Base-by-base conservation (phyloP, 2,329 filamentous ascomycete genomes). In the Cordyceps javanica region DNA sequence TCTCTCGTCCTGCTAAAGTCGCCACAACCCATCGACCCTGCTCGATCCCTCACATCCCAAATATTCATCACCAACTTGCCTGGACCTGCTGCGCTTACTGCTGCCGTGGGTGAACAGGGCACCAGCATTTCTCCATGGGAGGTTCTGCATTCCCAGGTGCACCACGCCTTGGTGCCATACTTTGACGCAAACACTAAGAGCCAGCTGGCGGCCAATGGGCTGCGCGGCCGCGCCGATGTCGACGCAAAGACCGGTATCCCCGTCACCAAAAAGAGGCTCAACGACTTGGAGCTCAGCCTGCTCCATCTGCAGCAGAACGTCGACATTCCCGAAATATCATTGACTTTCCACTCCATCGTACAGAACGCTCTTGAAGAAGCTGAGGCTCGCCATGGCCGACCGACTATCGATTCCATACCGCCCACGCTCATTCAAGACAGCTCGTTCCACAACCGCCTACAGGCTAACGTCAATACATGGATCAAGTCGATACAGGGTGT, bases 401-500 rank as follows among this genome's bases (percentile, higher is more conserved):
- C 91, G 1, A 85, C 87, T 0, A 83, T 92, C 44, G 91, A 97
- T 44, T 75, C 91, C 60, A 89, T 99, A 48, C 88, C 91, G 2
- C 67, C 82, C 9, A 74, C 82, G 11, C 81, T 95, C n/a, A 78
- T 97, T 34, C 86, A 90, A 59, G 94, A 97, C 73, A 96, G 90
- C 67, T 85, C 86, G 11, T 95, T 99, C 64, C 86, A 97, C 66
- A 99, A 99, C 73, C 91, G 88, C 65, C 79, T 99, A 38, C 94
- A 97, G 70, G 88, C 90, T 52, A 94, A 88, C 50, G 94, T 97
- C 60, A 99, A 97, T 71, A 87, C 88, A 62, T 99, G 94, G 94
- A 99, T 99, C 75, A 96, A 96, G 75, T 96, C 93, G 11, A 99
- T 99, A 63, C 93, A 97, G 71, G 88, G 88, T 49, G 95, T 97